Evolutionary conservation across 441 rosid genomes (phyloP).

Genomic region (Jatropha multifida): DNA sequence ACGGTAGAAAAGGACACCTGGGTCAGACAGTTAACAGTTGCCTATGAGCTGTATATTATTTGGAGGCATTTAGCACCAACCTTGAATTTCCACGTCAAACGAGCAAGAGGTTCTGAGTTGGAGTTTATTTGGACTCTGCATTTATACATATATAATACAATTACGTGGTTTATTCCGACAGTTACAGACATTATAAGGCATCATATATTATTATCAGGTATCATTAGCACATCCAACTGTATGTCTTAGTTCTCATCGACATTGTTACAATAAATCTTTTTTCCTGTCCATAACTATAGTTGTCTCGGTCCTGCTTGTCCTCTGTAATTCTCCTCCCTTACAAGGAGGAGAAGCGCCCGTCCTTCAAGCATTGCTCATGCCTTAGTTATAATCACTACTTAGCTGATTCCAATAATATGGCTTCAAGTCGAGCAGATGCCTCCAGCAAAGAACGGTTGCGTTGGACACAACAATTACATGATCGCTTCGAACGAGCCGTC

Average conservation of each 20-base stretch:
- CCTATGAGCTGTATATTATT: slow-evolving; percentile 4
- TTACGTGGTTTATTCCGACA: slow-evolving; percentile 23
- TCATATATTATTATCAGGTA: slow-evolving; percentile 14
- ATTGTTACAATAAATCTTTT: slow-evolving; percentile 19
- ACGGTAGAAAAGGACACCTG: neutral
- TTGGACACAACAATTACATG: slow-evolving; percentile 60
- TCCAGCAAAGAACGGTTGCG: slow-evolving; percentile 51
- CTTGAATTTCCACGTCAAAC: slow-evolving; percentile 6
- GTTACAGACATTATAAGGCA: slow-evolving; percentile 30
- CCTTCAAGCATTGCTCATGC: too few relatives aligned
- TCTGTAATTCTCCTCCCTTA: slow-evolving; percentile 19
- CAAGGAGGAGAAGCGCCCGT: neutral
- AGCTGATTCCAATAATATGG: slow-evolving; percentile 29
- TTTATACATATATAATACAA: neutral
- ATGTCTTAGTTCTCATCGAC: slow-evolving; percentile 35
- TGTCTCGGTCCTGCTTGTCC: slow-evolving; percentile 13
- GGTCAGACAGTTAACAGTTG: slow-evolving; percentile 9
- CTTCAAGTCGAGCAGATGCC: slow-evolving; percentile 40
- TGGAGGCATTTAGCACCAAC: slow-evolving; percentile 14
- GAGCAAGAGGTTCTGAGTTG: neutral
- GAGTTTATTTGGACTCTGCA: neutral
- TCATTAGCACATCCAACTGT: neutral
- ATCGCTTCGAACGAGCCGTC: slow-evolving; percentile 57
- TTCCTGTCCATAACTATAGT: slow-evolving; percentile 8
- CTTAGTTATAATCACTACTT: neutral